Evolutionary conservation across 441 rosid genomes (phyloP), one percentile per base, ranked within the genome.

Genomic region (Mallotus repandus): DNA sequence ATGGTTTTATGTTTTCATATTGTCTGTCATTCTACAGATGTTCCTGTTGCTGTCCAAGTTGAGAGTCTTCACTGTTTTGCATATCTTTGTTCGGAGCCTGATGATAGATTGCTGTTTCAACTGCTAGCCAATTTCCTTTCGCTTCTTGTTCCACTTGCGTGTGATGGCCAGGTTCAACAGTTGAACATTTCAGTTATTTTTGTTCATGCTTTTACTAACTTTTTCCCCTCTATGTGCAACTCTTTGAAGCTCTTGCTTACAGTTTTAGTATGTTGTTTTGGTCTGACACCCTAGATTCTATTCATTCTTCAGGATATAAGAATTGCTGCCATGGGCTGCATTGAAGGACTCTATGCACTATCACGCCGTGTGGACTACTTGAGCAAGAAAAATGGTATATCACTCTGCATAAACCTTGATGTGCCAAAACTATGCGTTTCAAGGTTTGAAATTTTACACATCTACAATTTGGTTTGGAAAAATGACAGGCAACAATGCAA

Each of bases 371-470:
- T 84, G 65, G 93, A 95, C 80, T 64, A 75, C 52, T 88, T 90
- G 76, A 86, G 92, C 88, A 92, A 91, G 86, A 94, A 89, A 86
- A 94, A 96, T 86, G 99, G 99, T 96, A 87, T 92, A 83, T 74
- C 25, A 15, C 61, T 50, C 82, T 66, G 19, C 43, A 72, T 41
- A 45, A 60, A 46, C 57, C 11, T 64, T 54, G n/a, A 63, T 71
- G 43, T 19, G 21, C 25, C 11, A 68, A 64, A 70, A 41, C 7
- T 11, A 29, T 60, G 58, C 38, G 56, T 66, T 35, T 66, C 55
- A 11, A 71, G 61, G 15, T 69, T 73, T 62, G 41, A 64, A 62
- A 52, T 29, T 67, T 58, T 64, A 65, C 68, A 35, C 66, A 4
- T 19, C 61, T 78, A 57, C 59, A 56, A 59, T 52, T 66, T 77